Evolutionary conservation across 225 moss, liverwort and hornwort genomes (phyloP).

Genomic region (Polytrichum commune): DNA sequence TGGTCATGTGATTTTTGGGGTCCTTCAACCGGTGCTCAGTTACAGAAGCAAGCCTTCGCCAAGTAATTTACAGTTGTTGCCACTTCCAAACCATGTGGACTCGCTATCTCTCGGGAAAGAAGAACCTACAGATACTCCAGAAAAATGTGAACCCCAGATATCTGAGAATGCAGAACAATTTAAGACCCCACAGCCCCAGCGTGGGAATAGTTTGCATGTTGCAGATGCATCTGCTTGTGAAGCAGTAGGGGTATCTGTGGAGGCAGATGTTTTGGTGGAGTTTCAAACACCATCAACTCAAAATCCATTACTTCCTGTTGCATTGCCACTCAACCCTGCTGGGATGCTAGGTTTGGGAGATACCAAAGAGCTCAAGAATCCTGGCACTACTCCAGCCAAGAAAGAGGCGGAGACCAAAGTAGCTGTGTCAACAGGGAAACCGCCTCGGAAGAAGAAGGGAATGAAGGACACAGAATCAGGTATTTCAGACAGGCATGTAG

Average conservation of each 20-base stretch:
- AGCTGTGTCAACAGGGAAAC: background rate
- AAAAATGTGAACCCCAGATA: too few species aligned
- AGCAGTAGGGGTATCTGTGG: conserved; percentile 10
- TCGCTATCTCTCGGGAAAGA: conserved; percentile 10
- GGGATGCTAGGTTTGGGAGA: conserved; percentile 16
- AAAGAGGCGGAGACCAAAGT: conserved; percentile 5
- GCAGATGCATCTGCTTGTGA: background rate
- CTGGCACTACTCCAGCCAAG: conserved; percentile 3
- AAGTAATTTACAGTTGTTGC: conserved; percentile 20
- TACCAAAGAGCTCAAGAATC: conserved; percentile 17
- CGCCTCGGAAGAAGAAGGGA: background rate
- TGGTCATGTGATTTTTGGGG: conserved; percentile 7
- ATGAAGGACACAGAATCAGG: background rate
- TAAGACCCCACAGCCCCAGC: conserved; percentile 10
- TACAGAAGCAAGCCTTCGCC: conserved; percentile 11
- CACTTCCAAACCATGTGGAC: conserved; percentile 3
- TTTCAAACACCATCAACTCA: conserved; percentile 21
- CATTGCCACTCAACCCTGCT: background rate
- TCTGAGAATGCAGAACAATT: background rate
- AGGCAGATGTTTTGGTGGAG: conserved; percentile 13
- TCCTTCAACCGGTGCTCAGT: conserved; percentile 2
- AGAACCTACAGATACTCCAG: too few species aligned
- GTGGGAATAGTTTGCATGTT: background rate
- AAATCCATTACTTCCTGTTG: conserved; percentile 9
- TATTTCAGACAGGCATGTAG: background rate